Evolutionary conservation across 2,329 filamentous ascomycete genomes (phyloP).

Genomic region (Trichoderma brevicompactum): DNA sequence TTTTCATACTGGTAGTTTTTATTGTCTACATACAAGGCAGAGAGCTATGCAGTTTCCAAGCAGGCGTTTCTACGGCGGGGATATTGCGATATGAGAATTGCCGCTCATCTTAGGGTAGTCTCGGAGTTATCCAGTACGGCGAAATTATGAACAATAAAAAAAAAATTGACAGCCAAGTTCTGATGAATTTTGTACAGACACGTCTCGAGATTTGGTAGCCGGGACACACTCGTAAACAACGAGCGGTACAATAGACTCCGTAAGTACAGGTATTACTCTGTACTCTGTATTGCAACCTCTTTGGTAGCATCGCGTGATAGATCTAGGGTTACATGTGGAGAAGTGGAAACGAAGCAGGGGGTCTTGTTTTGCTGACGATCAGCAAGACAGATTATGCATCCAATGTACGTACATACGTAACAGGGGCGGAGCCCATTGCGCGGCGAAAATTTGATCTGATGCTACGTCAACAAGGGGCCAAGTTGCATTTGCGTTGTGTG

Average conservation of each 20-base stretch:
- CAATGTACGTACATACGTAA: background rate
- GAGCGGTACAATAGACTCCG: background rate
- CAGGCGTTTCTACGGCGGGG: background rate
- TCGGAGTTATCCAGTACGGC: background rate
- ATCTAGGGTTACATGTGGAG: conserved; percentile 24
- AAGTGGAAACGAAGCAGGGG: background rate
- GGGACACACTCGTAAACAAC: too few relatives aligned
- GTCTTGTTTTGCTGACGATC: background rate
- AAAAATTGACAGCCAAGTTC: background rate
- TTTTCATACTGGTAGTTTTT: background rate
- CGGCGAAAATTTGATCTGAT: background rate
- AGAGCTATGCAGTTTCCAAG: background rate
- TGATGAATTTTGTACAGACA: background rate
- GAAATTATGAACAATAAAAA: too few relatives aligned
- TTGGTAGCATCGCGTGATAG: conserved; percentile 18
- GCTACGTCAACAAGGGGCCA: conserved; percentile 10
- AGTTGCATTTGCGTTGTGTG: background rate
- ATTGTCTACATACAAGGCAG: background rate
- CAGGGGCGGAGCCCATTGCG: too few relatives aligned
- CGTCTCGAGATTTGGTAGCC: background rate
- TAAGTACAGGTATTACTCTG: conserved; percentile 15
- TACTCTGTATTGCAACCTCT: conserved; percentile 18
- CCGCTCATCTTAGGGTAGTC: background rate
- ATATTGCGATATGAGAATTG: background rate
- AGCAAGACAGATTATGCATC: background rate